Conservation (phyloP, 202 grass and related monocot species). For the Bolboschoenoplectus hybrid region DNA sequence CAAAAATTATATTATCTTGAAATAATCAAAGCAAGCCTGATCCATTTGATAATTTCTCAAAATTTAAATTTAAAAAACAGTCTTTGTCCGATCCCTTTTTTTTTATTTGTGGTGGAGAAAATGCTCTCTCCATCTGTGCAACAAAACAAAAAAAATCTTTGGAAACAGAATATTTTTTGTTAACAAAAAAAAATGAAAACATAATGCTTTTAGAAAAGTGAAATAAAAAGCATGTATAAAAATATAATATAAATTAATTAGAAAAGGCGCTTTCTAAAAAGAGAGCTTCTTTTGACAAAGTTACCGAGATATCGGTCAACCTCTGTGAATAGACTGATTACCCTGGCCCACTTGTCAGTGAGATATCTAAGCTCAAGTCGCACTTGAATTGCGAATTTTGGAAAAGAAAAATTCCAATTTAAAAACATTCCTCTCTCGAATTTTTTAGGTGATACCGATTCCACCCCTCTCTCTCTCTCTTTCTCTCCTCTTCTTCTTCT, state of each 20-base stretch:
- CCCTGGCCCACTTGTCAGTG: neutral
- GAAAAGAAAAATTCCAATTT: slow-evolving; percentile 1
- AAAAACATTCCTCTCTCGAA: slow-evolving; percentile 22
- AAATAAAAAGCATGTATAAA: neutral
- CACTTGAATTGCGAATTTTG: neutral
- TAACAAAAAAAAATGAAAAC: neutral
- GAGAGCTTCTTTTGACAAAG: neutral
- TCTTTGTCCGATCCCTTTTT: neutral
- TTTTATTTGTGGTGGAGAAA: neutral
- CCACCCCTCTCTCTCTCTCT: too few relatives aligned
- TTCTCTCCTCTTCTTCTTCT: neutral
- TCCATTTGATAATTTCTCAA: neutral
- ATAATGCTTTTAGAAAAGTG: neutral
- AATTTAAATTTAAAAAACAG: neutral
- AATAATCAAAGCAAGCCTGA: neutral
- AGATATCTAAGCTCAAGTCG: neutral
- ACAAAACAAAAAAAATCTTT: neutral
- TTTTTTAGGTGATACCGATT: neutral
- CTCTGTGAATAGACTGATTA: neutral
- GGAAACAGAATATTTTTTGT: neutral
- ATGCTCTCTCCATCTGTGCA: neutral
- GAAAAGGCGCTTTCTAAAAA: neutral
- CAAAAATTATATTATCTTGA: neutral
- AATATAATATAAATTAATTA: neutral
- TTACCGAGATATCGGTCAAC: neutral